Conservation (phyloP, 441 rosid genomes). For the Populus trichocarpa region DNA sequence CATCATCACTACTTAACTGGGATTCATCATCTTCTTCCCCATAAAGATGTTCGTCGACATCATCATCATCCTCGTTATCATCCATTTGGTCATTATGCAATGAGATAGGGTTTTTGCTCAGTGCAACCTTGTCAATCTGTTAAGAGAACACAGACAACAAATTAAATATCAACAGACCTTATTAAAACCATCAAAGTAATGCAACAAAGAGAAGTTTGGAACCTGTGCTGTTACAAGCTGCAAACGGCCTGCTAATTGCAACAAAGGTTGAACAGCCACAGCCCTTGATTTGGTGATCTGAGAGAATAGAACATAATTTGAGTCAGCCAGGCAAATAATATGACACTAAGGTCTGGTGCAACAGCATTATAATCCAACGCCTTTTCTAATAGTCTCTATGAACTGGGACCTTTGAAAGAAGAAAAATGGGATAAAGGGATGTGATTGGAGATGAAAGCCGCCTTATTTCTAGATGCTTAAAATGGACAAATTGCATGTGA, state of each 20-base stretch:
- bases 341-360: background rate
- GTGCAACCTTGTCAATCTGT: constrained; percentile 66
- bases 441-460: background rate
- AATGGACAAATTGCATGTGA: background rate
- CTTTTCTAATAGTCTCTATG: background rate
- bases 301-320: constrained; percentile 18
- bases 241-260: constrained; percentile 72
- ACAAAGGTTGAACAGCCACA: constrained; percentile 54
- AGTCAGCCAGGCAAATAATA: background rate
- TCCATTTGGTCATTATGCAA: constrained; percentile 32
- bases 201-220: constrained; percentile 14
- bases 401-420: background rate
- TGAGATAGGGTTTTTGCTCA: constrained; percentile 28
- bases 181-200: constrained; percentile 1
- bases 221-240: constrained; percentile 84
- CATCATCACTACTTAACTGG: constrained; percentile 65
- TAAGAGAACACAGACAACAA: background rate
- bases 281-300: constrained; percentile 65
- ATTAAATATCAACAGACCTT: background rate
- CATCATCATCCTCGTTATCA: constrained; percentile 48
- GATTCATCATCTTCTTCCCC: constrained; percentile 67
- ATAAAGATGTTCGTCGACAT: constrained; percentile 50
- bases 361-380: background rate
- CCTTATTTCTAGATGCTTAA: background rate
- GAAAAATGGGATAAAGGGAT: background rate